Evolutionary conservation across 768 basidiomycete genomes (phyloP), one percentile per base, ranked within the genome.

Genomic region (Scleroderma bovista): DNA sequence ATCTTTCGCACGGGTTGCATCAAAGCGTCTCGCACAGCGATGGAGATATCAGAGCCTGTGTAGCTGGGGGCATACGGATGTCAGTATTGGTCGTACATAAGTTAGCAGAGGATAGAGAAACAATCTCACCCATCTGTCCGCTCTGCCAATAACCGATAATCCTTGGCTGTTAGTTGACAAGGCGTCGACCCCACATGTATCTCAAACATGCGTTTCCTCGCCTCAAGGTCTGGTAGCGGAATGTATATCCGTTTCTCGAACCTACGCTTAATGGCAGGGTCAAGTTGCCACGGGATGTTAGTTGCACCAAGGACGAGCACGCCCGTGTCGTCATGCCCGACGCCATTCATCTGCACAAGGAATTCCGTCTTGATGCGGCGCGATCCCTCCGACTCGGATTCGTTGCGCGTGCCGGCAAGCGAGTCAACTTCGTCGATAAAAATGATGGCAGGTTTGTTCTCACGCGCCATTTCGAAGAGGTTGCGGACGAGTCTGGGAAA

Each of bases 371-470:
- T 98, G 66, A 98, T 97, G 32, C 95, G 80, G 57, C 94, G 73
- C n/a, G 90, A 90, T 5, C 95, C 96, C 64, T 98, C 96, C 0
- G 90, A 93, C 67, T 98, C 95, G n/a, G 88, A 88, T 67, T 98
- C 96, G 51, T 88, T 94, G 59, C 96, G 81, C 19, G 93, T 88
- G 1, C 96, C 92, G 6, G 93, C 89, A 45, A 99, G 75, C 10
- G 95, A 97, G 68, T 99, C 96, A 39, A 99, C 90, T 67, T 98
- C 96, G 64, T 99, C 96, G 62, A 99, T 89, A 66, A 99, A 99
- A 69, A 99, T 97, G 69, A 99, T 99, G 1, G 95, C 83, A 0
- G 96, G 96, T 65, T 97, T 98, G 51, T 83, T 82, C 66, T 98
- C 95, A 47, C 96, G 81, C 1, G 96, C 96, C 75, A 99, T 88